Percentiles rank a stretch among this genome's conserved stretches.
phyloP scores from a whole-genome alignment of 2,329 filamentous ascomycete species.

The Ascochyta koolunga region DNA sequence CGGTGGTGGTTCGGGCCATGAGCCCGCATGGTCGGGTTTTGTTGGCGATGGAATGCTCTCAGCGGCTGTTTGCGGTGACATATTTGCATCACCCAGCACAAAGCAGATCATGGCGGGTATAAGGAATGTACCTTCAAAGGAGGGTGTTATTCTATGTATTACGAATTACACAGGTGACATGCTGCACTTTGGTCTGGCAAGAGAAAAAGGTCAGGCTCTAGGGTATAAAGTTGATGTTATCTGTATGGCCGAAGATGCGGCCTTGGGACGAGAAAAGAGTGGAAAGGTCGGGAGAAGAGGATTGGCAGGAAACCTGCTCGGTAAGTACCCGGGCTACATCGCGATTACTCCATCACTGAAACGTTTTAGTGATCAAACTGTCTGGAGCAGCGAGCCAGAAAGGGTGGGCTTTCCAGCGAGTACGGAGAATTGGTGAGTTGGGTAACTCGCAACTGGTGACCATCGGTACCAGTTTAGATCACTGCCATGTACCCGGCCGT shows the following conservation, averaged over 20 bases:
- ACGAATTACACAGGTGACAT: slow-evolving; percentile 59
- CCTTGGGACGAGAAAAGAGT: slow-evolving; percentile 56
- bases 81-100: slow-evolving; percentile 56
- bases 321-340: slow-evolving; percentile 21
- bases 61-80: slow-evolving; percentile 56
- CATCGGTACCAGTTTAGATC: slow-evolving; percentile 58
- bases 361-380: slow-evolving; percentile 52
- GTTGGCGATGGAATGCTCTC: slow-evolving; percentile 57
- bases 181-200: slow-evolving; percentile 57
- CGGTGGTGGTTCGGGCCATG: slow-evolving; percentile 56
- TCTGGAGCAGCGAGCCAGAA: slow-evolving; percentile 54
- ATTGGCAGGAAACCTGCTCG: slow-evolving; percentile 58
- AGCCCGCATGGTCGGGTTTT: slow-evolving; percentile 57
- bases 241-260: slow-evolving; percentile 57
- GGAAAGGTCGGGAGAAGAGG: slow-evolving; percentile 57
- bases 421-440: slow-evolving; percentile 52
- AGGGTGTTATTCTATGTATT: slow-evolving; percentile 56
- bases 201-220: slow-evolving; percentile 54
- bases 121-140: slow-evolving; percentile 52
- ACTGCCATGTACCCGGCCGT: slow-evolving; percentile 60
- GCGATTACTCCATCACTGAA: slow-evolving; percentile 12
- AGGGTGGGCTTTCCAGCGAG: slow-evolving; percentile 53
- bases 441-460: slow-evolving; percentile 56
- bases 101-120: slow-evolving; percentile 59
- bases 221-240: slow-evolving; percentile 55